These are phyloP conservation scores for Pythium phragmiticola DNA, from an alignment of 352 stramenopile genomes.

Conservation along the genomic window DNA sequence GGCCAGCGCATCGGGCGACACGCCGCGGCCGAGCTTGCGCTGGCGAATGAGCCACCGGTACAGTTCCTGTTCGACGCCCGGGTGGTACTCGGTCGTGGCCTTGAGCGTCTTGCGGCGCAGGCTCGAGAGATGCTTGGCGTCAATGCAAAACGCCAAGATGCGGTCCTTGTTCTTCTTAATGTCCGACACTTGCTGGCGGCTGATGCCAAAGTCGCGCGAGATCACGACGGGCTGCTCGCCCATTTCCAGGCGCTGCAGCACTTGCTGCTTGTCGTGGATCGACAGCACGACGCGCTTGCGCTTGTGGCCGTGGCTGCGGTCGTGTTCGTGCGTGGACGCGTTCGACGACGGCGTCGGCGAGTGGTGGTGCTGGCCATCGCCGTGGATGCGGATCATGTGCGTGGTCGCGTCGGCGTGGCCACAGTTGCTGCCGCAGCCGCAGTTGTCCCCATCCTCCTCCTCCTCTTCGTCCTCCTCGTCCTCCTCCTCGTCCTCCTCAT, in stretches of 20 bases:
- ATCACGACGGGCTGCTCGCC: slow-evolving; percentile 68
- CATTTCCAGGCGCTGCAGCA: slow-evolving; percentile 64
- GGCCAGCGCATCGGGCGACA: slow-evolving; percentile 48
- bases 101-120: slow-evolving; percentile 77
- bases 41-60: slow-evolving; percentile 84
- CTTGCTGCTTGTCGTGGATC: slow-evolving; percentile 83
- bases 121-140: slow-evolving; percentile 71
- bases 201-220: slow-evolving; percentile 65
- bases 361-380: neutral
- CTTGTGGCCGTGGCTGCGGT: slow-evolving; percentile 30
- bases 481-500: slow-evolving; percentile 20
- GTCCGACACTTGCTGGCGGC: slow-evolving; percentile 78
- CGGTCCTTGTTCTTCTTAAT: slow-evolving; percentile 86
- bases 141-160: slow-evolving; percentile 72
- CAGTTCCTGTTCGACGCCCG: slow-evolving; percentile 77
- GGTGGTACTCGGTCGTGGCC: slow-evolving; percentile 63
- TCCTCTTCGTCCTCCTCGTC: slow-evolving; percentile 24
- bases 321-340: slow-evolving; percentile 5
- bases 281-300: slow-evolving; percentile 83
- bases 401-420: slow-evolving; percentile 16
- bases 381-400: slow-evolving; percentile 22
- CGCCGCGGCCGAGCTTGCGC: slow-evolving; percentile 42
- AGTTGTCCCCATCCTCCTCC: neutral
- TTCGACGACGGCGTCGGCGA: slow-evolving; percentile 22
- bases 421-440: slow-evolving; percentile 19